A percentile compares a stretch with the other conserved stretches of the same genome.
Evolutionary conservation across 306 rosid species (phyloP).

Genomic region (Aeschynomene evenia): DNA sequence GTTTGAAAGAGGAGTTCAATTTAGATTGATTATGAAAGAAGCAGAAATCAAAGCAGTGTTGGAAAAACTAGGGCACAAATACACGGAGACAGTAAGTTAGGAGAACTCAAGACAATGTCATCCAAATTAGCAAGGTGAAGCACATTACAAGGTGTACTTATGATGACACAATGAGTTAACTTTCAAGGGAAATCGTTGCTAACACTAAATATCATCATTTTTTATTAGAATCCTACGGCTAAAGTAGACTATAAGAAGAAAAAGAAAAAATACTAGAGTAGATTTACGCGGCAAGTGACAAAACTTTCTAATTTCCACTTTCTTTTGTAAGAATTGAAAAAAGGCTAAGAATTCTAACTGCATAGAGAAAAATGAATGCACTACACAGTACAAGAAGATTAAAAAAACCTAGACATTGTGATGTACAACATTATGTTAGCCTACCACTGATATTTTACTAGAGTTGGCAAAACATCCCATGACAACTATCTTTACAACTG

Average conservation of each 20-base stretch:
- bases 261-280: constrained; percentile 3
- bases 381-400: not conserved
- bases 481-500: constrained; percentile 43
- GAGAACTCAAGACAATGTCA: not conserved
- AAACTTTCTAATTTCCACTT: constrained; percentile 18
- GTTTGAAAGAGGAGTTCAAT: not conserved
- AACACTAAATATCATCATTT: constrained; percentile 10
- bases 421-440: constrained; percentile 23
- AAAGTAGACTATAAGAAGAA: not conserved
- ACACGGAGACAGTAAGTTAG: not conserved
- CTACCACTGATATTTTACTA: constrained; percentile 13
- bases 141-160: not conserved
- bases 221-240: not conserved
- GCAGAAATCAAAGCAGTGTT: constrained; percentile 2
- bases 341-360: constrained; percentile 12
- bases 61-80: not conserved
- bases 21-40: not conserved
- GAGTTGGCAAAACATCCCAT: constrained; percentile 32
- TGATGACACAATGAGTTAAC: not conserved
- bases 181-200: not conserved
- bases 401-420: constrained; percentile 13
- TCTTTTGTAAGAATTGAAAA: not conserved
- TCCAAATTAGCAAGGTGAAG: not conserved
- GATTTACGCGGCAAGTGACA: not conserved
- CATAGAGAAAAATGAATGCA: constrained; percentile 20